Conservation (phyloP, 2,329 filamentous ascomycete species). For the Emydomyces testavorans region DNA sequence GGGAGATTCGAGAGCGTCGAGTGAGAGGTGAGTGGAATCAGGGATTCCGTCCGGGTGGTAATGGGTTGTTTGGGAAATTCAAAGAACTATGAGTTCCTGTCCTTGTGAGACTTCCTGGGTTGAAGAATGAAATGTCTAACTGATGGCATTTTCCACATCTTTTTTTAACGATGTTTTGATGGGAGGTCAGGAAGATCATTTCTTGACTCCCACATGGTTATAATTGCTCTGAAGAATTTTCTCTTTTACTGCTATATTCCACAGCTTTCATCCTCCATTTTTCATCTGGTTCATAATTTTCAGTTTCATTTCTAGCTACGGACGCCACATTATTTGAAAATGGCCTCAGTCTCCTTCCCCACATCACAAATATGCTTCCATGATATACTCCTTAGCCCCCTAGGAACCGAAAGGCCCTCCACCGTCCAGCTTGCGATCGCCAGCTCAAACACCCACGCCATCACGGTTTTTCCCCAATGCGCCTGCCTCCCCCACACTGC, state of each 20-base stretch:
- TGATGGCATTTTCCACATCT: background rate
- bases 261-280: background rate
- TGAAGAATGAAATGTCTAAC: too few species aligned
- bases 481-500: constrained; percentile 19
- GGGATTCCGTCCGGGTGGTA: background rate
- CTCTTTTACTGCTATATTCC: background rate
- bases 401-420: constrained; percentile 20
- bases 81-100: background rate
- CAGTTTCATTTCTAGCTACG: background rate
- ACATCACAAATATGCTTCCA: constrained; percentile 18
- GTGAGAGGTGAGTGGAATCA: constrained; percentile 1
- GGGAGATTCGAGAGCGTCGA: background rate
- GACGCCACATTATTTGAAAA: constrained; percentile 7
- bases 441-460: constrained; percentile 24
- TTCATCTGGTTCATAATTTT: too few species aligned
- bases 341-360: constrained; percentile 7
- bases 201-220: background rate
- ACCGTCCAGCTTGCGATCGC: constrained; percentile 22
- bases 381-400: constrained; percentile 17
- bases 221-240: background rate
- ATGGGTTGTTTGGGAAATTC: background rate
- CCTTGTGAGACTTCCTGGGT: background rate
- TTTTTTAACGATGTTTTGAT: background rate
- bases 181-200: background rate
- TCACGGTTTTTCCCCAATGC: constrained; percentile 19